phyloP scores from a whole-genome alignment of 2,329 filamentous ascomycete genomes.

The Xylariaceae sp. region DNA sequence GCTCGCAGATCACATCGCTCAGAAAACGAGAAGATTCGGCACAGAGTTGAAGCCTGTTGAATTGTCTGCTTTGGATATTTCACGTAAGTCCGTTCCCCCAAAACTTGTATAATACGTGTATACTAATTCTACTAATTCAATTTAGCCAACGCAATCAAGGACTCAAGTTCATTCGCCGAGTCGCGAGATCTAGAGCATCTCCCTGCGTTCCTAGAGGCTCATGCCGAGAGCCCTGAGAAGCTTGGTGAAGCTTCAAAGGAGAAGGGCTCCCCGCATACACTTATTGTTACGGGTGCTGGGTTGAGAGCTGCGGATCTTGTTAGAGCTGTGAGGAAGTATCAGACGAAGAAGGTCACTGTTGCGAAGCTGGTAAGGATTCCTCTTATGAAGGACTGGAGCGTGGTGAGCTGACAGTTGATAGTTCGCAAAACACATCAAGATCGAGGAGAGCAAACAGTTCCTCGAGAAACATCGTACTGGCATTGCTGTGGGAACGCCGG shows the following conservation, averaged over 20 bases:
- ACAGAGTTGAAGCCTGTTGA: constrained; percentile 80
- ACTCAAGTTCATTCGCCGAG: constrained; percentile 73
- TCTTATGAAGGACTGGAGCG: not conserved
- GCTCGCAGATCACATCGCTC: constrained; percentile 80
- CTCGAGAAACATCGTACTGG: constrained; percentile 70
- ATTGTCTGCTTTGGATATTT: constrained; percentile 75
- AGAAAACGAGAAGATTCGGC: constrained; percentile 75
- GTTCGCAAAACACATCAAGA: constrained; percentile 97
- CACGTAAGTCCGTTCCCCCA: constrained; percentile 52
- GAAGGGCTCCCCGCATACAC: constrained; percentile 76
- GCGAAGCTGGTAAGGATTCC: constrained; percentile 65
- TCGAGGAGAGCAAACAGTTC: constrained; percentile 79
- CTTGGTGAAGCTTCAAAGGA: constrained; percentile 65
- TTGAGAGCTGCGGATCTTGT: constrained; percentile 83
- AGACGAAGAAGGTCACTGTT: constrained; percentile 72
- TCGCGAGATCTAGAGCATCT: constrained; percentile 69
- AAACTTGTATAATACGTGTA: not conserved
- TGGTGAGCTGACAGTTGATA: constrained; percentile 26
- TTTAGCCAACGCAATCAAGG: constrained; percentile 70
- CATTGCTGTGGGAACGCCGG: constrained; percentile 87
- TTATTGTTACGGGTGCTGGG: constrained; percentile 83
- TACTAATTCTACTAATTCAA: not conserved
- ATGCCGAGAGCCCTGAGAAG: constrained; percentile 54
- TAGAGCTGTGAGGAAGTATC: constrained; percentile 72
- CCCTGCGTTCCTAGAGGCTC: constrained; percentile 72